Base-by-base conservation (phyloP, 2,329 filamentous ascomycete genomes). In the Hypocrella siamensis region DNA sequence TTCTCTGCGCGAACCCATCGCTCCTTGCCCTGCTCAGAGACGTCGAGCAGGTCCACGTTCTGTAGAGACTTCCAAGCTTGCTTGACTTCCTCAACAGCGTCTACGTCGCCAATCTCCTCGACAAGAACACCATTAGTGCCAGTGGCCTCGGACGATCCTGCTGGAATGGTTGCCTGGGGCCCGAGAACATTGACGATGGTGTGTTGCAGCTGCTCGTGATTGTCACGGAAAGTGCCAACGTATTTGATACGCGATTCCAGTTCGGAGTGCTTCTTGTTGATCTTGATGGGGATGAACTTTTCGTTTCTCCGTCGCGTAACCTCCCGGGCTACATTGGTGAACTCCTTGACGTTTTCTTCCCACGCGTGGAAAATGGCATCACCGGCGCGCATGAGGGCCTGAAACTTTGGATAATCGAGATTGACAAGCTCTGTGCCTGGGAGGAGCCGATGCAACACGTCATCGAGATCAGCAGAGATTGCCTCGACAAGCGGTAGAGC, bases 241-340 rank as follows among this genome's bases (percentile, higher is more conserved):
- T 98, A 98, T 47, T 82, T 85, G 42, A 99, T 66, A 27, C 90
- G 76, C 39, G 90, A 79, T 54, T 96, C 85, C 17, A 90, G 81
- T 52, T 88, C 81, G 25, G 74, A 77, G 51, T 98, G 90, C 45
- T 82, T 79, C 38, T 85, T 80, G 41, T 67, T 72, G 52, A 98
- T 86, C 61, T 96, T 96, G 63, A 99, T 96, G 4, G 88, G 86
- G 41, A 98, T 94, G 53, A 98, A 98, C 53, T 93, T 93, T 54
- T 96, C 92, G 47, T 93, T 92, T 43, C 90, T 75, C 44, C 86
- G 79, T 41, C 88, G 74, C 3, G 84, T 94, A 6, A 93, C 85
- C 48, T 98, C 92, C 57, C 90, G 82, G 21, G 90, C 88, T 40
- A 96, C 83, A 43, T 94, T 93, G 12, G 88, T 96, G 49, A 99